Base-by-base conservation (phyloP, 23 red algal genomes). In the Gracilariopsis chorda region DNA sequence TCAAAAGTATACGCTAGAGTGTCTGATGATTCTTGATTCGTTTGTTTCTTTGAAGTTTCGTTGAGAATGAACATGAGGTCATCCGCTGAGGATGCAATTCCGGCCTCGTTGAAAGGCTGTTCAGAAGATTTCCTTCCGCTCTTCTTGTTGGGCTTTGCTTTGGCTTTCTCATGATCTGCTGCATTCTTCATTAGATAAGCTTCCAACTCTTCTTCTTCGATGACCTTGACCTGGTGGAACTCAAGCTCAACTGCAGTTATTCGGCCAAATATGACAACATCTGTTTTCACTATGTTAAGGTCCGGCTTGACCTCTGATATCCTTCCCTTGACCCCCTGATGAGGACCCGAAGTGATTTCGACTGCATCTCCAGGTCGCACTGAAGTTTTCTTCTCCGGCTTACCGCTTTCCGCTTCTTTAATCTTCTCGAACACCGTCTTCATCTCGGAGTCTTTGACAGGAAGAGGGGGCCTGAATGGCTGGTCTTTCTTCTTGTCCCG, bases 391-490 rank as follows among this genome's bases (percentile, higher is more conserved):
- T 53, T 51, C 42, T 91, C 88, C 6, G 77, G 74, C 41, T 70
- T 51, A 28, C 33, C 73, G 24, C 49, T 75, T 48, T 82, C 77
- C 44, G 74, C 88, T 55, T 62, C 58, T 14, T n/a, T 69, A 36
- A 91, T 61, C 77, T 91, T 91, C 41, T 91, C 71, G 37, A 81
- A 91, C 2, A 91, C 77, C 7, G 51, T 41, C 43, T 82, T 80
- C 88, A 94, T 94, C 43, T 85, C 91, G 1, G 67, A 80, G 55
- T 84, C 91, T 28, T 69, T 86, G 68, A 94, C 73, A 23, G 91
- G 80, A 56, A 86, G 48, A 11, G 91, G 91, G 28, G 91, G 81
- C n/a, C 91, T 41, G 33, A 94, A 86, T 5, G 91, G 91, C 12
- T 84, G 43, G 16, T 80, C 42, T n/a, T 80, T 85, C 34, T 77